Conservation (phyloP, 2,329 filamentous ascomycete genomes). For the Xylaria sp. region DNA sequence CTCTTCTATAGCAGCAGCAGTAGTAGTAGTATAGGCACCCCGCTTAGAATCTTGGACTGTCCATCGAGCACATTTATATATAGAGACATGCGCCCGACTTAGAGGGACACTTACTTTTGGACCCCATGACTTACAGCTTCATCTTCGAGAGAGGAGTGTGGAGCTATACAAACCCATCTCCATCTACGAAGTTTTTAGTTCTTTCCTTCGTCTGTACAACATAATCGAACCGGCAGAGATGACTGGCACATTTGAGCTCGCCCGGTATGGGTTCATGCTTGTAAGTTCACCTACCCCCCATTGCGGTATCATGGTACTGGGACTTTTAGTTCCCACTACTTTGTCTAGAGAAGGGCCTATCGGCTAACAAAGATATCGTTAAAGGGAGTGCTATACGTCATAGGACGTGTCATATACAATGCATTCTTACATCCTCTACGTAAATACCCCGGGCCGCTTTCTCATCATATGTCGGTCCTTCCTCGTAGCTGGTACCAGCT, state of each 20-base stretch:
- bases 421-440: constrained; percentile 46
- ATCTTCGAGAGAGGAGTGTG: neutral
- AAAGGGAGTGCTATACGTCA: constrained; percentile 25
- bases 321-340: neutral
- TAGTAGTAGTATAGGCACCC: constrained; percentile 8
- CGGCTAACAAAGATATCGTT: constrained; percentile 3
- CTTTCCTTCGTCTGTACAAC: neutral
- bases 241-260: constrained; percentile 16
- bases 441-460: constrained; percentile 44
- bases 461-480: constrained; percentile 38
- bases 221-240: constrained; percentile 2
- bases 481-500: constrained; percentile 35
- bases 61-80: neutral
- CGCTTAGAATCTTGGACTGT: neutral
- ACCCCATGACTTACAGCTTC: neutral
- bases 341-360: too few relatives aligned
- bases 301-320: neutral
- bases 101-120: constrained; percentile 11
- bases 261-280: constrained; percentile 25
- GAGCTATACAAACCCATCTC: neutral
- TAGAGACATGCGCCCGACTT: neutral
- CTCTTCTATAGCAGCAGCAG: too few relatives aligned
- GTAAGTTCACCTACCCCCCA: constrained; percentile 10
- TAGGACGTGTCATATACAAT: constrained; percentile 27
- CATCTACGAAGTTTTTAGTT: neutral